Evolutionary conservation across 2,329 filamentous ascomycete genomes (phyloP).

Genomic region (Epichloe coenophiala): DNA sequence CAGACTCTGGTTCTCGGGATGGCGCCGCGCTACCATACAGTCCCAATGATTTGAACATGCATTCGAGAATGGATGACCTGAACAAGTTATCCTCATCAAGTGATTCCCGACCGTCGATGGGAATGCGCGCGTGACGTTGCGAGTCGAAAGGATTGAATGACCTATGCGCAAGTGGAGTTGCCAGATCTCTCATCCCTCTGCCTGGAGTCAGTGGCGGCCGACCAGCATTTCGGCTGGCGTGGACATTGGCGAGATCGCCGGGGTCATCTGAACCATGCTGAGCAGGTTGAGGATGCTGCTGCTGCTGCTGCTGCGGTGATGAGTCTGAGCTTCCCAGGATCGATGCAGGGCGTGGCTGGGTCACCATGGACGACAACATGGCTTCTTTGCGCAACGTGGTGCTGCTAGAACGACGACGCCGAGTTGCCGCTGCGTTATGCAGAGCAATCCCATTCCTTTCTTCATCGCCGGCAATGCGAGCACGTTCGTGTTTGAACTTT

Average conservation of each 20-base stretch:
- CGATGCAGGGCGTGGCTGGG: constrained; percentile 30
- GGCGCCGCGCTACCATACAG: constrained; percentile 55
- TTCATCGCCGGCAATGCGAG: constrained; percentile 69
- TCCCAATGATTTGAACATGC: constrained; percentile 89
- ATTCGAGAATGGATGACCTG: constrained; percentile 79
- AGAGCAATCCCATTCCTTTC: constrained; percentile 80
- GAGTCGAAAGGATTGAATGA: constrained; percentile 44
- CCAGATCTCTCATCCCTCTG: constrained; percentile 16
- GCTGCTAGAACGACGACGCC: constrained; percentile 58
- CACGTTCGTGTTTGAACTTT: constrained; percentile 77
- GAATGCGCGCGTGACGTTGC: constrained; percentile 33
- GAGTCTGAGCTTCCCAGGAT: constrained; percentile 27
- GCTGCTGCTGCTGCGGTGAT: constrained; percentile 12
- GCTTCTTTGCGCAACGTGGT: constrained; percentile 69
- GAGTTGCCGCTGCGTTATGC: constrained; percentile 60
- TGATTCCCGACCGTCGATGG: constrained; percentile 61
- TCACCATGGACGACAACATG: constrained; percentile 50
- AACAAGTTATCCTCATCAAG: constrained; percentile 83
- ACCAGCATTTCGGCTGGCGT: constrained; percentile 49
- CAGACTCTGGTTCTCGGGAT: constrained; percentile 56
- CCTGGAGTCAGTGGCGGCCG: constrained; percentile 20
- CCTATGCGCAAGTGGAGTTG: constrained; percentile 35
- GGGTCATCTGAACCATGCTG: constrained; percentile 42
- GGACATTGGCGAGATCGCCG: constrained; percentile 70
- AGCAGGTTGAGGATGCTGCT: constrained; percentile 27